phyloP scores from a whole-genome alignment of 805 yeast species.

The Schwanniomyces vanrijiae region DNA sequence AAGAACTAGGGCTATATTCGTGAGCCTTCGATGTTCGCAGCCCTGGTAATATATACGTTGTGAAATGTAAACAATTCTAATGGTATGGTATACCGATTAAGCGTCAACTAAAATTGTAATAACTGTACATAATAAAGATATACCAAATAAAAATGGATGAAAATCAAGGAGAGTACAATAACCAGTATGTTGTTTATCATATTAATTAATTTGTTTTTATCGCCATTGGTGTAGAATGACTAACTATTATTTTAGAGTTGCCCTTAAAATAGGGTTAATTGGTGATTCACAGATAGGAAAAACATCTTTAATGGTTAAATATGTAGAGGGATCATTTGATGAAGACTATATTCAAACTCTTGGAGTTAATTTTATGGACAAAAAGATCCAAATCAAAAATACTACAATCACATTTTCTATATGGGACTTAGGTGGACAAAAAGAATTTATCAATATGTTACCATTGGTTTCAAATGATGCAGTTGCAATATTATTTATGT shows the following conservation, averaged over 20 bases:
- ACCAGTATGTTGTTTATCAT: conserved; percentile 31
- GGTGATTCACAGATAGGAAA: conserved; percentile 98
- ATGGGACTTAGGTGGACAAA: conserved; percentile 96
- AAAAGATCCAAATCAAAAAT: conserved; percentile 76
- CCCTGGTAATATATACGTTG: neutral
- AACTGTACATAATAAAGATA: neutral
- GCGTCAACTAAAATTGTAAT: neutral
- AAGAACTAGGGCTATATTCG: neutral
- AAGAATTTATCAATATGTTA: conserved; percentile 92
- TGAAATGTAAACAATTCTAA: neutral
- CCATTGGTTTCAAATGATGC: conserved; percentile 92
- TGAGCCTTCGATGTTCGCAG: neutral
- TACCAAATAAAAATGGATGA: conserved; percentile 9
- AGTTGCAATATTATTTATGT: conserved; percentile 85
- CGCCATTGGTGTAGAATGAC: conserved; percentile 10
- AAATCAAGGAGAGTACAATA: conserved; percentile 29
- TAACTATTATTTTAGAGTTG: conserved; percentile 42
- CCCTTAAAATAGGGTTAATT: conserved; percentile 84
- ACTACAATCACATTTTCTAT: conserved; percentile 88
- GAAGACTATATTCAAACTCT: conserved; percentile 90
- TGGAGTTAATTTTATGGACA: conserved; percentile 95
- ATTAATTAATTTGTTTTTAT: neutral
- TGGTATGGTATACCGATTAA: neutral
- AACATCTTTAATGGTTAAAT: conserved; percentile 93
- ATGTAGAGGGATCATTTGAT: conserved; percentile 92